Evolutionary conservation across 164 flowering plant species (phyloP).

Genomic region (Annona cherimola): DNA sequence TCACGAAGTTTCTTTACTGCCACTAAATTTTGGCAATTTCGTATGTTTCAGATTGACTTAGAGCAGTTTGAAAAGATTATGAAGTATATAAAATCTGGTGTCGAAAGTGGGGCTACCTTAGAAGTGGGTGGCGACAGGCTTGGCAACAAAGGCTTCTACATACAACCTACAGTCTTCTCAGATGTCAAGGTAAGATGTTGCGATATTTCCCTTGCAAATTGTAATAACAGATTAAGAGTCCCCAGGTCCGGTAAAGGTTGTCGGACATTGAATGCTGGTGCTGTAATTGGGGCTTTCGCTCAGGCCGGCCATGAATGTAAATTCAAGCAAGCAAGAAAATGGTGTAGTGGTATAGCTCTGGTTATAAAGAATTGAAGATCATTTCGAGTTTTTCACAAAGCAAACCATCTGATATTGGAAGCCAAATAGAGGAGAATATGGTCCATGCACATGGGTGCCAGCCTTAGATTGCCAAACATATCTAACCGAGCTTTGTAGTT

Average conservation of each 20-base stretch:
- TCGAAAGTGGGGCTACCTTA: conserved; percentile 71
- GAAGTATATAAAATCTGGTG: conserved; percentile 60
- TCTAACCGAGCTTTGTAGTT: neutral
- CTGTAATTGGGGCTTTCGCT: no score
- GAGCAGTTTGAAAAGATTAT: conserved; percentile 80
- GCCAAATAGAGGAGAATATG: no score
- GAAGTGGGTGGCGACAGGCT: conserved; percentile 75
- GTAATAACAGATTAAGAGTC: no score
- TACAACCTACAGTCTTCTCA: conserved; percentile 97
- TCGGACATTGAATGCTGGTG: no score
- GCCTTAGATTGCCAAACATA: neutral
- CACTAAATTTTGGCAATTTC: neutral
- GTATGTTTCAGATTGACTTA: conserved; percentile 53
- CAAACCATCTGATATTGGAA: no score
- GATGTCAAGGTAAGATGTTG: conserved; percentile 53
- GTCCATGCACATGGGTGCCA: neutral
- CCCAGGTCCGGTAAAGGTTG: no score
- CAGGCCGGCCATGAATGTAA: no score
- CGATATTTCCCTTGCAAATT: no score
- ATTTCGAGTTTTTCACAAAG: no score
- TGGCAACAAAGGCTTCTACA: conserved; percentile 70
- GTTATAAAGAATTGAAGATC: no score
- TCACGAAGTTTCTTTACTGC: neutral
- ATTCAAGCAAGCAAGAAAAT: no score
- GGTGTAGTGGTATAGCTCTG: no score